A percentile compares a stretch with the other conserved stretches of the same genome.
Conservation (phyloP, 1,284 basidiomycete genomes). For the Microbotryum silenes-acaulis region DNA sequence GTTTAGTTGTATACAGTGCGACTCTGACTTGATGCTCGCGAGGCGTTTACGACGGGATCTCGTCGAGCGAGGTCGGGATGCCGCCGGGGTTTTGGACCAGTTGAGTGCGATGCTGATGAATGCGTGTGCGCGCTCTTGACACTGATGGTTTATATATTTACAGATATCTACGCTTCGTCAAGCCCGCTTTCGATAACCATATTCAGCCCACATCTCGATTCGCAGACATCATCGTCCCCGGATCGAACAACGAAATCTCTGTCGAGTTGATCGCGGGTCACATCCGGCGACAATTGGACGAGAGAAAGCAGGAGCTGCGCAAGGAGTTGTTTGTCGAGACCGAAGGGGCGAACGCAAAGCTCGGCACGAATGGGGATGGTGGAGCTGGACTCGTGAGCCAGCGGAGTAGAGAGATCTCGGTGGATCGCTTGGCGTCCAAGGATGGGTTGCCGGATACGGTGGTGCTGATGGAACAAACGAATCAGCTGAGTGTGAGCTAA, state of each 20-base stretch:
- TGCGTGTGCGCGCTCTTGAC: neutral
- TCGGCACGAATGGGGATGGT: neutral
- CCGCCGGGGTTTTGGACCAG: slow-evolving; percentile 85
- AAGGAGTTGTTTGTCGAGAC: slow-evolving; percentile 52
- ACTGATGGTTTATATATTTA: neutral
- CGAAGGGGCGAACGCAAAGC: slow-evolving; percentile 5
- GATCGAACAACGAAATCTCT: slow-evolving; percentile 70
- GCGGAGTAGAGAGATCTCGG: neutral
- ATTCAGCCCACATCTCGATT: slow-evolving; percentile 78
- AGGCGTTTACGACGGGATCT: slow-evolving; percentile 81
- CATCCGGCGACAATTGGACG: slow-evolving; percentile 71
- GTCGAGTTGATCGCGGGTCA: slow-evolving; percentile 91
- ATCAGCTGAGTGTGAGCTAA: slow-evolving; percentile 60
- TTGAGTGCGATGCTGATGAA: slow-evolving; percentile 41
- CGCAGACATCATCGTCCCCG: slow-evolving; percentile 90
- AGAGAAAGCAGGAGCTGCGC: slow-evolving; percentile 66
- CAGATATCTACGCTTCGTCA: slow-evolving; percentile 79
- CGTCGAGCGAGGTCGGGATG: slow-evolving; percentile 73
- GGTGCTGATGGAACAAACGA: slow-evolving; percentile 66
- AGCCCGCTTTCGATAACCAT: slow-evolving; percentile 88
- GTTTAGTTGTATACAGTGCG: slow-evolving; percentile 50
- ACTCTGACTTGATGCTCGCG: slow-evolving; percentile 94
- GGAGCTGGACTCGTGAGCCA: neutral
- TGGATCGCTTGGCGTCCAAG: neutral
- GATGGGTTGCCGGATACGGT: slow-evolving; percentile 51